Conservation (phyloP, 2,329 filamentous ascomycete species). For the Aspergillus calidoustus region DNA sequence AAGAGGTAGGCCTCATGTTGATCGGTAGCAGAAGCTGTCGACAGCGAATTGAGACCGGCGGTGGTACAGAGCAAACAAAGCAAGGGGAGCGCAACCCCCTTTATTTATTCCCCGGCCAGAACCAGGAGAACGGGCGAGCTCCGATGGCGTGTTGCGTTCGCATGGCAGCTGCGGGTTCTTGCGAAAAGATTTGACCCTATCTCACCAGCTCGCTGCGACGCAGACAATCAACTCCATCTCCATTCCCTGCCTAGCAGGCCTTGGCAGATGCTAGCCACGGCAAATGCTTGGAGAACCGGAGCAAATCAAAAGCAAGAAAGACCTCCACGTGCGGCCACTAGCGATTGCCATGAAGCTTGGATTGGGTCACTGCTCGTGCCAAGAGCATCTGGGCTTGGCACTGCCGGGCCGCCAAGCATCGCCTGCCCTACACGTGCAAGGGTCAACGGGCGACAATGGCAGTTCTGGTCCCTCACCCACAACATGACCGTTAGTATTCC, state of each 20-base stretch:
- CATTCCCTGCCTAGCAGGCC: conserved; percentile 13
- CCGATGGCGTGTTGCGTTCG: conserved; percentile 7
- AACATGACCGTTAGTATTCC: not conserved
- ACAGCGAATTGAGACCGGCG: conserved; percentile 11
- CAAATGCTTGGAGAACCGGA: not conserved
- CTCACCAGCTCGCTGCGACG: not conserved
- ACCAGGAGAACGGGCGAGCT: conserved; percentile 1
- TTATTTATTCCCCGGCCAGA: conserved; percentile 12
- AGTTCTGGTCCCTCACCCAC: not conserved
- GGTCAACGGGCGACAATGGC: conserved; percentile 2
- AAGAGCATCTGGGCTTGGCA: not conserved
- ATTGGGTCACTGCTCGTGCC: conserved; percentile 5
- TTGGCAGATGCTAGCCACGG: conserved; percentile 20
- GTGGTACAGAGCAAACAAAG: conserved; percentile 11
- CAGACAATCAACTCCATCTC: not conserved
- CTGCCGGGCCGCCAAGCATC: conserved; percentile 14
- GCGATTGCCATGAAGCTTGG: conserved; percentile 19
- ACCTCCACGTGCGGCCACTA: conserved; percentile 23
- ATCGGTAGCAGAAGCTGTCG: conserved; percentile 4
- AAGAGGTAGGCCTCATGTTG: conserved; percentile 32
- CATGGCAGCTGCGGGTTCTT: conserved; percentile 5
- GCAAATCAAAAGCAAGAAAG: conserved; percentile 19
- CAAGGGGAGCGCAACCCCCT: not conserved
- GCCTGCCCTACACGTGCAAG: conserved; percentile 3
- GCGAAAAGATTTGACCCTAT: not conserved